These are phyloP conservation scores for Lipomyces chichibuensis DNA, from an alignment of 805 yeast genomes.

Conservation along the genomic window DNA sequence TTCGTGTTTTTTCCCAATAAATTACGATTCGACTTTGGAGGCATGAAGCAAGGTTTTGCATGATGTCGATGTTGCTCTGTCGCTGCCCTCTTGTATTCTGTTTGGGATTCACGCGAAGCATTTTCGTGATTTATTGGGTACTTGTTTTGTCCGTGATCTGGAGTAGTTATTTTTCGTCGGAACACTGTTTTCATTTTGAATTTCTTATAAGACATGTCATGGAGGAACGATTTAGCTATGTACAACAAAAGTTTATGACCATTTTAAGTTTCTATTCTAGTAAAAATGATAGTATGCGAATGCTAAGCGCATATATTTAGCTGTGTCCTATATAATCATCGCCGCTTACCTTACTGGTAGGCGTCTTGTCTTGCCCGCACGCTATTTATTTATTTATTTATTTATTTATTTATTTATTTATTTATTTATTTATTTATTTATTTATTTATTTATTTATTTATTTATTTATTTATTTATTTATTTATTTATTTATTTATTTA, in stretches of 20 bases:
- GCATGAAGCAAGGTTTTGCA: background rate
- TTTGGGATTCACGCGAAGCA: background rate
- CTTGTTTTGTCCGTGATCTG: background rate
- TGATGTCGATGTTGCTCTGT: background rate
- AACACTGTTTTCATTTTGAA: background rate
- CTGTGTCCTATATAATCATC: too few species aligned
- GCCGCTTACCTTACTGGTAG: too few species aligned
- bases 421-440: too few species aligned
- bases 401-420: too few species aligned
- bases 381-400: too few species aligned
- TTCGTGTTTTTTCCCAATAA: background rate
- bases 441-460: too few species aligned
- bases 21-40: background rate
- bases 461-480: too few species aligned
- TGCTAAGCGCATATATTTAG: too few species aligned
- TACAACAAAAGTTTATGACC: background rate
- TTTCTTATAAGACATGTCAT: background rate
- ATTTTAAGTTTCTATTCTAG: too few species aligned
- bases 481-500: too few species aligned
- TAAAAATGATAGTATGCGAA: too few species aligned
- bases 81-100: background rate
- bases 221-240: background rate
- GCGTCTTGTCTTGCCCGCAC: too few species aligned
- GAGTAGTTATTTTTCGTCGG: background rate
- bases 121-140: background rate